These are phyloP conservation scores for Plasmodium sp. DNA, from an alignment of 169 alveolate genomes.

Conservation along the genomic window DNA sequence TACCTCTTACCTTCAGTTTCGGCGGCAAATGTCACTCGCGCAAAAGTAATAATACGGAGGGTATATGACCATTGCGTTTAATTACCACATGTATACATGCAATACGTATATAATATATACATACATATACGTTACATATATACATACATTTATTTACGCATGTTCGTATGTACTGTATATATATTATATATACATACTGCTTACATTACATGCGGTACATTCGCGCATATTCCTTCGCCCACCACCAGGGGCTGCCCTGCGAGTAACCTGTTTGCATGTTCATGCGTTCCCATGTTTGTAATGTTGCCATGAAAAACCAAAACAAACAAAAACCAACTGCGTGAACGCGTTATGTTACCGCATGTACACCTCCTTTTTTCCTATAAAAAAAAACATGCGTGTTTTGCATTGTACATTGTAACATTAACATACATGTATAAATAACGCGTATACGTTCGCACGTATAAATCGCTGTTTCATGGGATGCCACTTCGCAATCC, in stretches of 20 bases:
- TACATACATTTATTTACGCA: neutral
- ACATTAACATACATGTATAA: slow-evolving; percentile 3
- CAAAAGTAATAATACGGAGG: neutral
- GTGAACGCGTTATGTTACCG: neutral
- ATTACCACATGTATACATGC: neutral
- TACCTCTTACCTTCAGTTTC: neutral
- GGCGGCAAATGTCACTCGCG: neutral
- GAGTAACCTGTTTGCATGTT: neutral
- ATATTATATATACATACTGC: neutral
- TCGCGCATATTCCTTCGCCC: neutral
- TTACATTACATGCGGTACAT: neutral
- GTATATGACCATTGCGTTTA: neutral
- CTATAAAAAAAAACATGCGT: neutral
- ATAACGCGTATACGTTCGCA: neutral
- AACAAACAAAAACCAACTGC: neutral
- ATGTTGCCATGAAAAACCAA: neutral
- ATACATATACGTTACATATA: neutral
- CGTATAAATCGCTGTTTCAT: neutral
- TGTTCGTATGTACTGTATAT: neutral
- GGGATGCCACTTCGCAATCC: neutral
- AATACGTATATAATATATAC: neutral
- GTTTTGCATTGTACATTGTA: slow-evolving; percentile 5
- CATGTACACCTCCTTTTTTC: neutral
- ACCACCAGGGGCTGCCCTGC: neutral
- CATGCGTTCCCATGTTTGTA: neutral